Evolutionary conservation across 805 yeast species (phyloP).

Genomic region (Saccharomycopsis oosterbeekiorum): DNA sequence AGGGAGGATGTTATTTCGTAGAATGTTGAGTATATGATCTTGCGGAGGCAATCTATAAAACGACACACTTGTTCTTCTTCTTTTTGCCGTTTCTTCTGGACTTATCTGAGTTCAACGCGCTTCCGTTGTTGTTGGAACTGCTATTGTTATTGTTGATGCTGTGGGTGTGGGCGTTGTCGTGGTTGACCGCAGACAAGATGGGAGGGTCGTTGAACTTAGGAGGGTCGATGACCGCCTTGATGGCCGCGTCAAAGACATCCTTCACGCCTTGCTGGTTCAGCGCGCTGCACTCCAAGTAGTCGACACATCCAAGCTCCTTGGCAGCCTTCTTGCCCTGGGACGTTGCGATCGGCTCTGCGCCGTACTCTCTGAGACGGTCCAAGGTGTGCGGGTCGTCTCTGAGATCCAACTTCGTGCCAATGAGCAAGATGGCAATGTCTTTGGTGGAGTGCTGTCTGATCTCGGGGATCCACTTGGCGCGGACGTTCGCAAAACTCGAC

Average conservation of each 20-base stretch:
- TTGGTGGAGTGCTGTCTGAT: conserved; percentile 73
- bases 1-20: too few species aligned
- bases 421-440: conserved; percentile 56
- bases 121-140: neutral
- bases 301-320: conserved; percentile 59
- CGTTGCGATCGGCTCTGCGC: conserved; percentile 49
- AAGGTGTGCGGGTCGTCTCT: conserved; percentile 73
- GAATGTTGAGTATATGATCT: neutral
- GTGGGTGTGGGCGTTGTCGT: neutral
- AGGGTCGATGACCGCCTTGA: conserved; percentile 54
- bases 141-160: neutral
- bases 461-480: conserved; percentile 80
- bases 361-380: conserved; percentile 49
- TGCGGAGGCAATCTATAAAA: conserved; percentile 27
- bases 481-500: conserved; percentile 69
- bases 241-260: conserved; percentile 76
- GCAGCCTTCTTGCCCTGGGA: conserved; percentile 61
- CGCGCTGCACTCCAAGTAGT: conserved; percentile 83
- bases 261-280: conserved; percentile 81
- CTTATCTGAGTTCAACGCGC: conserved; percentile 19
- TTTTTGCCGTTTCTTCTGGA: conserved; percentile 22
- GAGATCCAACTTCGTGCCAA: conserved; percentile 85
- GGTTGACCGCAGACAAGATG: conserved; percentile 5
- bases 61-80: conserved; percentile 40
- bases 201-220: conserved; percentile 25